These are phyloP conservation scores for Datura wrightii DNA, from an alignment of 257 asterid species.

Conservation along the genomic window DNA sequence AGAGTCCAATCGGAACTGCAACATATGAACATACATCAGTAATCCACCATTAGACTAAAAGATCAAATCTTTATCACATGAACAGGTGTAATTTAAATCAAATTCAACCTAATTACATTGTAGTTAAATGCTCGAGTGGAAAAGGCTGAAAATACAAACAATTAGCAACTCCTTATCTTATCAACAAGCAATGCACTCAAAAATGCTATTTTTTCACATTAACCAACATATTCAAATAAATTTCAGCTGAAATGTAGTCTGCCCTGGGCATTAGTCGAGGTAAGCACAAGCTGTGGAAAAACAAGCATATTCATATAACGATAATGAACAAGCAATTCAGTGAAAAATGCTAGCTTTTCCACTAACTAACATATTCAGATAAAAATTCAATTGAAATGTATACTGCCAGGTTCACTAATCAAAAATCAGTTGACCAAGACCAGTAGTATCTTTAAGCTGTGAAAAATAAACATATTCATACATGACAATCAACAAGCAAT, in stretches of 20 bases:
- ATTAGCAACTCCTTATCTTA: not conserved
- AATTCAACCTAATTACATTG: not conserved
- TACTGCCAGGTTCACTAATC: too few relatives aligned
- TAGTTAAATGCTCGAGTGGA: too few relatives aligned
- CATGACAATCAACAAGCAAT: not conserved
- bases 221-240: too few relatives aligned
- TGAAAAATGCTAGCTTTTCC: not conserved
- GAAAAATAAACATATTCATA: too few relatives aligned
- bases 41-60: not conserved
- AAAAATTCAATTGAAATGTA: too few relatives aligned
- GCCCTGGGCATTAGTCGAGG: too few relatives aligned
- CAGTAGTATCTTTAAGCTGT: too few relatives aligned
- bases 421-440: too few relatives aligned
- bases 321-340: not conserved
- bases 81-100: not conserved
- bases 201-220: not conserved
- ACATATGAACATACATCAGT: slow-evolving; percentile 33
- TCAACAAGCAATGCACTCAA: not conserved
- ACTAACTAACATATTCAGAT: too few relatives aligned
- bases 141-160: not conserved
- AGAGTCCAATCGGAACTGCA: slow-evolving; percentile 95
- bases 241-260: too few relatives aligned
- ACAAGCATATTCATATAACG: too few relatives aligned
- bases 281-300: too few relatives aligned
- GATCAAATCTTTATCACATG: not conserved